Evolutionary conservation across 192 early-diverging fungal genomes (phyloP).

Genomic region (Coemansia sp.): DNA sequence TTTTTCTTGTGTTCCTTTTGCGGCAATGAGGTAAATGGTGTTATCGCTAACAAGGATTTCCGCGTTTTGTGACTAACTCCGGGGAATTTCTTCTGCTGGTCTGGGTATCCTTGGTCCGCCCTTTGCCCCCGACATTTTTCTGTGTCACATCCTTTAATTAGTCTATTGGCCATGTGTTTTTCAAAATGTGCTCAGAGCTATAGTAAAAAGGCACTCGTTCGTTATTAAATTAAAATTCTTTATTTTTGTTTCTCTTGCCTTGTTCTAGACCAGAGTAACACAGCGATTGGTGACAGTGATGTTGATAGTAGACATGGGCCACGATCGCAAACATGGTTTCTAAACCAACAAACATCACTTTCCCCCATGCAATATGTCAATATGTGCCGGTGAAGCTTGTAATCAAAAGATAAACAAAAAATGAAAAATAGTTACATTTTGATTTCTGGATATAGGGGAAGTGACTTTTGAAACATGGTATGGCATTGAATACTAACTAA

Average conservation of each 20-base stretch:
- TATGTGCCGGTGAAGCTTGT: neutral
- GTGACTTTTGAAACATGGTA: neutral
- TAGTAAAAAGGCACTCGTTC: no score
- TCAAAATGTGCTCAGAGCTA: neutral
- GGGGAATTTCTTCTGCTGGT: neutral
- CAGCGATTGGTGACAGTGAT: neutral
- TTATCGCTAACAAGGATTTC: neutral
- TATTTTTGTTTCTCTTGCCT: neutral
- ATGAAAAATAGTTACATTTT: neutral
- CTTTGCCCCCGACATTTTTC: neutral
- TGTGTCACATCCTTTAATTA: constrained; percentile 2
- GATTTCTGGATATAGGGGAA: neutral
- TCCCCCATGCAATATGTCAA: neutral
- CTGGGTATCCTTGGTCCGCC: neutral
- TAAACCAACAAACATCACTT: neutral
- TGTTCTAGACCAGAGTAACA: neutral
- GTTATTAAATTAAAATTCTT: neutral
- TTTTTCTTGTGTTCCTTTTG: no score
- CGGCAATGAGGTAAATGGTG: no score
- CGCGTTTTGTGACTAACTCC: neutral
- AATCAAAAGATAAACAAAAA: neutral
- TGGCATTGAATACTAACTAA: neutral
- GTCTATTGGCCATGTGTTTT: neutral
- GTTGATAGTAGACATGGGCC: neutral
- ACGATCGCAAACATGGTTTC: no score